Base-by-base conservation (phyloP, 192 early-diverging fungal species). In the Physocladia obscura region DNA sequence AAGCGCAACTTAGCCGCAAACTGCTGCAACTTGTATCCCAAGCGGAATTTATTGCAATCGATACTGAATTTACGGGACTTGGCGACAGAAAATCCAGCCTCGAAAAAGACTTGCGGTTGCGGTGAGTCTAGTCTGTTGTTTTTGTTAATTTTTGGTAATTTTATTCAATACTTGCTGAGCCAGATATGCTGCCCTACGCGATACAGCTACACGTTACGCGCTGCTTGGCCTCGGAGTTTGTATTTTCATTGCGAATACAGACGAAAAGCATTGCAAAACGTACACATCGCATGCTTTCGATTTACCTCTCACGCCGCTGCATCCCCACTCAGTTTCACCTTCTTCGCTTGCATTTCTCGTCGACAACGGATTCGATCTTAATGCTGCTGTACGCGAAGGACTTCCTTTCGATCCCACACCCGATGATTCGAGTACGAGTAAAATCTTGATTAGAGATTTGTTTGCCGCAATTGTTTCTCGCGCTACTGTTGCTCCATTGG, bases 291-390 rank as follows among this genome's bases (percentile, higher is more conserved):
- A 88, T 62, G 92, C 93, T 63, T 91, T 83, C 40, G 75, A 86
- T 67, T 87, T 89, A 65, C 67, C 76, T 13, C 70, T 89, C 63
- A 69, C 84, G 31, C 52, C 69, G 36, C 77, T 88, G 68, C 77
- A 74, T 49, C 83, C 85, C 67, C 88, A 93, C 76, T 75, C 75
- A 31, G 88, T 96, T 4, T 86, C 79, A 24, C 86, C 91, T 1
- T 61, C 73, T 19, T 93, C 90, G 64, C 73, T 94, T 67, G 56
- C 81, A 21, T 98, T 98, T 57, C 71, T 98, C 49, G 88, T 89
- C 17, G 86, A 90, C 62, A 90, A 88, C 72, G 92, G 92, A 3
- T 91, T 95, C 38, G 95, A 98, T 74, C 89, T 98, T 60, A 89
- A 90, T 65, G 79, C 82, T 27, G 86, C 89, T 75, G 88, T 92